Conservation (phyloP, 2,329 filamentous ascomycete genomes). For the Aspergillus pseudonomiae region DNA sequence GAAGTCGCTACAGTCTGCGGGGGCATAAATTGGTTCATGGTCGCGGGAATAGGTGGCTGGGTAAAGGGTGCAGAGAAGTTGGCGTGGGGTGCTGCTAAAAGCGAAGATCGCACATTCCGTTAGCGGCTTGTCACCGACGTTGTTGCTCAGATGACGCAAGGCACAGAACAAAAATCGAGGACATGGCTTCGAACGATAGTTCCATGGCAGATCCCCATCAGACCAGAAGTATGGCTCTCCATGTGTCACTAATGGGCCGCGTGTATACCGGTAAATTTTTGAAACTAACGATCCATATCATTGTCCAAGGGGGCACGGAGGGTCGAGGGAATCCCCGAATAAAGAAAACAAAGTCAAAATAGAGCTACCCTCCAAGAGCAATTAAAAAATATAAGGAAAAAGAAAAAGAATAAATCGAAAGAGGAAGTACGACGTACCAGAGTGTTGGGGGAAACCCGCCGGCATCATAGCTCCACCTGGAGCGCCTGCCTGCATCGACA, state of each 20-base stretch:
- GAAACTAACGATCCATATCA: not conserved
- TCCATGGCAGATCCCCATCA: not conserved
- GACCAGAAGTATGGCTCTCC: not conserved
- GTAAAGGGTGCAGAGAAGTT: constrained; percentile 40
- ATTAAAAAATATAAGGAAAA: not conserved
- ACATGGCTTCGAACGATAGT: not conserved
- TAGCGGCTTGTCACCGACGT: constrained; percentile 19
- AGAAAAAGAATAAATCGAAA: constrained; percentile 5
- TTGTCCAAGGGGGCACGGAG: not conserved
- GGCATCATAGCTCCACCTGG: constrained; percentile 45
- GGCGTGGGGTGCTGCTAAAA: constrained; percentile 34
- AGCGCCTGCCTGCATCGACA: constrained; percentile 38
- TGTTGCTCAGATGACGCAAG: constrained; percentile 1
- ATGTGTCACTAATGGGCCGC: not conserved
- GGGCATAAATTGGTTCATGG: constrained; percentile 36
- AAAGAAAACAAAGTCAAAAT: constrained; percentile 3
- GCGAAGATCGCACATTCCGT: constrained; percentile 24
- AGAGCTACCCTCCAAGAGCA: not conserved
- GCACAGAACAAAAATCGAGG: constrained; percentile 5
- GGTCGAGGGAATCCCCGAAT: not conserved
- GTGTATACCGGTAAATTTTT: not conserved
- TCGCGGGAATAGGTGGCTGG: constrained; percentile 35
- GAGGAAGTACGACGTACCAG: constrained; percentile 33
- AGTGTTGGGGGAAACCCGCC: constrained; percentile 38
- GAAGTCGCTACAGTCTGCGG: constrained; percentile 20